Evolutionary conservation across 75 land plant genomes (phyloP).

Genomic region (Chamaecyparis obtusa): DNA sequence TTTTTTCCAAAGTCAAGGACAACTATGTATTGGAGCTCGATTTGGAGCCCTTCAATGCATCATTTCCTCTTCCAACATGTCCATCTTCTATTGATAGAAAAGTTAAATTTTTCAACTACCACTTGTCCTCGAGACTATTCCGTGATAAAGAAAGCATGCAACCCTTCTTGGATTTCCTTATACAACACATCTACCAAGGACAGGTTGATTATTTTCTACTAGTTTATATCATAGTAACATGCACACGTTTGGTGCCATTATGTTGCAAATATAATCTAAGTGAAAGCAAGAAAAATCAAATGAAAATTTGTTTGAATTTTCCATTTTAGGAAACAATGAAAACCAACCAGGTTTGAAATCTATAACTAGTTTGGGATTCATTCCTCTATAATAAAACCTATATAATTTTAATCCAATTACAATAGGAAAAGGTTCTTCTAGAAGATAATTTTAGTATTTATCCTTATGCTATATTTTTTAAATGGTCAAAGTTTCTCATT

Average conservation of each 20-base stretch:
- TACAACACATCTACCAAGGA: conserved; percentile 72
- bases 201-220: conserved; percentile 40
- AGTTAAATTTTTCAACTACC: no score
- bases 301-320: background rate
- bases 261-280: no score
- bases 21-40: no score
- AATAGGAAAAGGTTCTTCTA: background rate
- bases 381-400: background rate
- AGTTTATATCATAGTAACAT: background rate
- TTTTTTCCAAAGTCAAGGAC: no score
- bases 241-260: background rate
- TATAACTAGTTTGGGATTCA: background rate
- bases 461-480: background rate
- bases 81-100: no score
- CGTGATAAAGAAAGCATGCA: conserved; percentile 59
- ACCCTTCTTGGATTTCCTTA: conserved; percentile 74
- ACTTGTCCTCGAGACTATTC: conserved; percentile 61
- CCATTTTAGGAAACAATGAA: no score
- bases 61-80: no score
- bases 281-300: background rate
- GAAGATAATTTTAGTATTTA: background rate
- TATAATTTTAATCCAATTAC: background rate
- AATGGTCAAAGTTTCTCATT: background rate
- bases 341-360: background rate
- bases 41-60: no score